Conservation (phyloP, 2,329 filamentous ascomycete species). For the Fusarium napiforme region DNA sequence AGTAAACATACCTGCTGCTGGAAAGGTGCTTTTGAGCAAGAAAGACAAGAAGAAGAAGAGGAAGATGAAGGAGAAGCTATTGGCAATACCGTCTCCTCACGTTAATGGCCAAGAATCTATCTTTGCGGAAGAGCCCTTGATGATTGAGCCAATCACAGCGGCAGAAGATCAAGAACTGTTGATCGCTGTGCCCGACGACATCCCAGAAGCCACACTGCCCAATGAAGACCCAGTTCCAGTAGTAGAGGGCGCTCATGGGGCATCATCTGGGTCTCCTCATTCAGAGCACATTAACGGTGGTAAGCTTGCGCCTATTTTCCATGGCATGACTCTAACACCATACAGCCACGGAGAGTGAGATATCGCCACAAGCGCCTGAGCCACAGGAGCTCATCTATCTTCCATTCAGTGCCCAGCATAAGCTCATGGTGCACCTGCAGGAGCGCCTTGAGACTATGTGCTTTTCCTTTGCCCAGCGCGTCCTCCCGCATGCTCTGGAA, state of each 20-base stretch:
- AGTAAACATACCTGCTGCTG: too few species aligned
- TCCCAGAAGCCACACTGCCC: background rate
- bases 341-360: too few species aligned
- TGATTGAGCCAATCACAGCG: accelerated
- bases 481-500: background rate
- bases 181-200: too few species aligned
- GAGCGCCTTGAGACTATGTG: background rate
- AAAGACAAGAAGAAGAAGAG: background rate
- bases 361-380: too few species aligned
- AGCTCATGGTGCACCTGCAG: background rate
- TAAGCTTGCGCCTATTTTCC: too few species aligned
- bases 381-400: background rate
- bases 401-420: background rate
- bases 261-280: too few species aligned
- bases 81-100: background rate
- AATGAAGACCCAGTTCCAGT: background rate
- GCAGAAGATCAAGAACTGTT: background rate
- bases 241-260: too few species aligned
- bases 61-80: background rate
- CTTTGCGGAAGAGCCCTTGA: background rate
- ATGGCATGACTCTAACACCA: too few species aligned
- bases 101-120: accelerated
- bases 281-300: too few species aligned
- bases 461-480: background rate
- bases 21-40: too few species aligned